phyloP scores from a whole-genome alignment of 192 early-diverging fungal genomes.

The Coemansia sp. region DNA sequence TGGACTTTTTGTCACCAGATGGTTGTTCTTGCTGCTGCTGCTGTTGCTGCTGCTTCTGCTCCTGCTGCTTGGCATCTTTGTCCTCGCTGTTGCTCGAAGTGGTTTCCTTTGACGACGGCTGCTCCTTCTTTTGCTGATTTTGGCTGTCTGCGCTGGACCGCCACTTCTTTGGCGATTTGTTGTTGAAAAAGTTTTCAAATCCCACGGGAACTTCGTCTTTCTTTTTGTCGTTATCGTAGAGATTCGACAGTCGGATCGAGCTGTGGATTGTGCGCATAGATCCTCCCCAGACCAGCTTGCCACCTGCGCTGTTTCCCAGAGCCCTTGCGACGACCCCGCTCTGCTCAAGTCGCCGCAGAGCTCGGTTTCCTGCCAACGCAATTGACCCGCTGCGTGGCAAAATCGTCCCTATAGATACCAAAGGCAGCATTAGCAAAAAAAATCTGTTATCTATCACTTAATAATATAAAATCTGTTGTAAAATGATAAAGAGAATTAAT shows the following conservation, averaged over 20 bases:
- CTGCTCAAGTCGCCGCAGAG: constrained; percentile 13
- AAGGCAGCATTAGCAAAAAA: background rate
- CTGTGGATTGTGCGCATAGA: constrained; percentile 41
- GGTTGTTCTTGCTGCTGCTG: constrained; percentile 17
- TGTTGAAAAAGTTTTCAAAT: constrained; percentile 73
- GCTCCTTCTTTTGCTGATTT: constrained; percentile 17
- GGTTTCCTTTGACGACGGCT: background rate
- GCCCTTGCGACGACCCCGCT: background rate
- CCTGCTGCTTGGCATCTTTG: constrained; percentile 29
- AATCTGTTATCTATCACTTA: background rate
- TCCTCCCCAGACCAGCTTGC: background rate
- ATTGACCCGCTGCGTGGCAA: constrained; percentile 11
- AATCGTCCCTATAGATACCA: constrained; percentile 5
- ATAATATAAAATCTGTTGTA: background rate
- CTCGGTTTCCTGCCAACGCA: constrained; percentile 1
- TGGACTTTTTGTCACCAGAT: constrained; percentile 18
- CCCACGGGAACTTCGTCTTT: constrained; percentile 62
- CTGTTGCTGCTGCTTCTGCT: constrained; percentile 15
- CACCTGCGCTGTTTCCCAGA: background rate
- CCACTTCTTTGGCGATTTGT: constrained; percentile 43
- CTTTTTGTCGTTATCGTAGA: constrained; percentile 17
- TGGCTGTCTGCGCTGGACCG: constrained; percentile 10
- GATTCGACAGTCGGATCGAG: constrained; percentile 18
- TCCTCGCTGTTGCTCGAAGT: background rate
- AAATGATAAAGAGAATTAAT: background rate